Evolutionary conservation across 78 protist genomes (phyloP), one percentile per base, ranked within the genome.

Genomic region (Dictyostelium purpureum): DNA sequence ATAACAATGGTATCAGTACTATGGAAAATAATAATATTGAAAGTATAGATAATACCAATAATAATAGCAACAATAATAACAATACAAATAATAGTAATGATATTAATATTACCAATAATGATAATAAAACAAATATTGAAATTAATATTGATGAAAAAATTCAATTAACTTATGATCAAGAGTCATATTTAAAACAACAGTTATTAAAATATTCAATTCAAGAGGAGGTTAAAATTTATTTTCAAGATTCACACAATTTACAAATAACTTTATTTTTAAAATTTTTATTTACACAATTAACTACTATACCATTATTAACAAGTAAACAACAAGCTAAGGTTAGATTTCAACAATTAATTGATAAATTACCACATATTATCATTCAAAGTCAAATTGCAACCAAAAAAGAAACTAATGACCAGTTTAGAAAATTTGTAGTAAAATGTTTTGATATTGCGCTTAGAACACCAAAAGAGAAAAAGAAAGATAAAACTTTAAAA

Each of bases 151-250:
- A 24, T 19, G 11, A 56, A 56, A 31, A 54, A 77, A 31, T 24
- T 57, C 47, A 67, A 73, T 83, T 85, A 59, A 59, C 67, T 9
- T 66, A 31, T 57, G 92, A 85, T 35, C 92, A 85, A 73, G 92
- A 85, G 61, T 70, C 92, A 73, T 85, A 66, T 45, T 73, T 85
- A n/a, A 85, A 85, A 61, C 92, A 85, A 85, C 92, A 85, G 31
- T 45, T 85, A 57, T 47, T 85, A 54, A 85, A 85, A 57, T 85
- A 85, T 59, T 56, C 83, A 24, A 65, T 85, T 2, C 42, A 45
- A 42, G 92, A 85, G 11, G 92, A 85, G 59, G 66, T 85, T 10
- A 73, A 59, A 45, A 28, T 73, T 1, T 85, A 73, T 24, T 85
- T 85, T 47, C 28, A 3, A 1, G 74, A 85, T 73, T 45, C 92